These are phyloP conservation scores for Carex myosuroides DNA, from an alignment of 176 grass and related monocot species.

Conservation along the genomic window DNA sequence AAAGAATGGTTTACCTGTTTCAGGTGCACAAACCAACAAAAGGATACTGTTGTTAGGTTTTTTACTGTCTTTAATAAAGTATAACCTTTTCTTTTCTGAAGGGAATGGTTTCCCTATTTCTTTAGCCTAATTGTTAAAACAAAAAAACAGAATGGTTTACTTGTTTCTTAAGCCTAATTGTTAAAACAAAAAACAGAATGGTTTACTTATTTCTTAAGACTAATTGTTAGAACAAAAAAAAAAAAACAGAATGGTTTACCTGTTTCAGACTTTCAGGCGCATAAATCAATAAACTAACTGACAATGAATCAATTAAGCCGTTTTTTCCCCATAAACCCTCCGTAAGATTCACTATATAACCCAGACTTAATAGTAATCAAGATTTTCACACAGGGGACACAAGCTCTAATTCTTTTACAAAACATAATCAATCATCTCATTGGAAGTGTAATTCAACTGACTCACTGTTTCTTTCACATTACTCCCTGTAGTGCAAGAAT, in stretches of 20 bases:
- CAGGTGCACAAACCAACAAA: not conserved
- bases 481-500: conserved; percentile 7
- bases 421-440: not conserved
- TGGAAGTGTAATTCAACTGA: not conserved
- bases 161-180: not conserved
- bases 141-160: not conserved
- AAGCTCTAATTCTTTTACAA: not conserved
- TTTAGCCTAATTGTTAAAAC: not conserved
- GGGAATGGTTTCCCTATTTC: no score
- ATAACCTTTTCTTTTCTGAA: no score
- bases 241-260: not conserved
- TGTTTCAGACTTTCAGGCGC: not conserved
- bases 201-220: not conserved
- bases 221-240: not conserved
- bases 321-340: not conserved
- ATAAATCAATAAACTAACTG: conserved; percentile 1
- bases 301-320: not conserved
- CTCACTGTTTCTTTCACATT: not conserved
- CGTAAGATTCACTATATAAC: not conserved
- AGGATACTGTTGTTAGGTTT: no score
- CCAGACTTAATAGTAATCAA: not conserved
- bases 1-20: not conserved
- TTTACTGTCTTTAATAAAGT: no score
- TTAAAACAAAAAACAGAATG: not conserved
- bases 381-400: not conserved